Base-by-base conservation (phyloP, 345 rosid genomes). In the Hevea brasiliensis region DNA sequence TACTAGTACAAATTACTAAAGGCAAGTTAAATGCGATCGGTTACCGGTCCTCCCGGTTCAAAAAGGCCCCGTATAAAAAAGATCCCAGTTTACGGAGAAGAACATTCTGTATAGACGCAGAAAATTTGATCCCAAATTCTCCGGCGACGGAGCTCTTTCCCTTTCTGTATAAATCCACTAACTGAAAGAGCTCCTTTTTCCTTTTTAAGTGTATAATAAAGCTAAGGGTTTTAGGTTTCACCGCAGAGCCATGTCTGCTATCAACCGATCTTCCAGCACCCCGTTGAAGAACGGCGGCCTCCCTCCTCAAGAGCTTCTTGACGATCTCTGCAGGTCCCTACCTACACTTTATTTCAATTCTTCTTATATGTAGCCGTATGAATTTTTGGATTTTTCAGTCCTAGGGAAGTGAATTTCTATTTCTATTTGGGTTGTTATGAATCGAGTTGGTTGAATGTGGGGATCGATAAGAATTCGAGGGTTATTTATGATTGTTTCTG, bases 241-340 rank as follows among this genome's bases (percentile, higher is more conserved):
- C 47, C 35, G 8, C 41, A 23, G 20, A 35, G 23, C 65, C 69
- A 95, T 95, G 98, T 83, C 93, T 14, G 88, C 83, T 67, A 80
- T 89, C 57, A 87, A 84, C 77, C 88, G 96, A 76, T 89, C 94
- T 18, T 81, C 96, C 48, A 91, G 93, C 72, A 79, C 89, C 53
- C 81, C 88, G 60, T 73, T 83, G 45, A 95, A 92, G 89, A 88
- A 87, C 88, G 93, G 88, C 42, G 81, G 90, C 77, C 94, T 91
- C 48, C 98, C 99, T 53, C 92, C 98, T 12, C 91, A 91, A 76
- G 98, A 96, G 65, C 98, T 96, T 80, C 98, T 96, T 61, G 97
- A 96, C 84, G 98, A 96, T 89, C 98, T 96, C 68, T 96, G 98
- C 96, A 95, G 99, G 99, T 94, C 44, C 13, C 14, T 12, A 10